These are phyloP conservation scores for Cyclospora cayetanensis DNA, from an alignment of 169 alveolate genomes.

Conservation along the genomic window DNA sequence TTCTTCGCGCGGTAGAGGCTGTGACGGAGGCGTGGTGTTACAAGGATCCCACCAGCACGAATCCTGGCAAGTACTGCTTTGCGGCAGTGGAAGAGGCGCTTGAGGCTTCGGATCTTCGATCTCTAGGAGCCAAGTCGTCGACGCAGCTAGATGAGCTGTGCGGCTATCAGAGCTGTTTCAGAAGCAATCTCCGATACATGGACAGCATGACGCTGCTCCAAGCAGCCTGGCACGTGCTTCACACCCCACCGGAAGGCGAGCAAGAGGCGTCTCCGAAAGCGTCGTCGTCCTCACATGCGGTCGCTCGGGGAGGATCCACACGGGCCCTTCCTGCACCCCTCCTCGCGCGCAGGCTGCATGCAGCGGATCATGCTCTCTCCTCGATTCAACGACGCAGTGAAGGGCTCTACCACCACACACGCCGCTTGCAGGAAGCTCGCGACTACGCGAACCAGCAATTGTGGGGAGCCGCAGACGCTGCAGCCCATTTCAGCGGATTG, in stretches of 20 bases:
- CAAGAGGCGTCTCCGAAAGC: background rate
- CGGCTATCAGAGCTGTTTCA: constrained; percentile 71
- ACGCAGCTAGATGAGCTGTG: constrained; percentile 72
- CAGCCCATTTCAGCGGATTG: constrained; percentile 32
- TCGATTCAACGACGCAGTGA: background rate
- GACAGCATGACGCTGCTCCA: constrained; percentile 78
- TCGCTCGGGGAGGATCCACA: background rate
- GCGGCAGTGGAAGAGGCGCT: constrained; percentile 67
- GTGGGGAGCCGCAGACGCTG: constrained; percentile 31
- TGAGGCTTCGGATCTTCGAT: constrained; percentile 45
- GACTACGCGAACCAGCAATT: constrained; percentile 22
- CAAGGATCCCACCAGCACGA: constrained; percentile 39
- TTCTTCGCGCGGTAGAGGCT: constrained; percentile 70
- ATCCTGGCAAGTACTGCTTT: constrained; percentile 72
- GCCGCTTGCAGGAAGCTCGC: constrained; percentile 38
- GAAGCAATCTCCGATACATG: constrained; percentile 75
- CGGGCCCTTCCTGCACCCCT: background rate
- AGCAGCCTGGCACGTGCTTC: constrained; percentile 76
- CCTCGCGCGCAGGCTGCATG: constrained; percentile 5
- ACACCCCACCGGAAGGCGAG: background rate
- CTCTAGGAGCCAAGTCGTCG: constrained; percentile 44
- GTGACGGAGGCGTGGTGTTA: constrained; percentile 80
- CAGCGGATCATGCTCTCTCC: background rate
- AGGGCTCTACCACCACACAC: constrained; percentile 1
- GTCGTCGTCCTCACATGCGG: background rate